Conservation (phyloP, 2,329 filamentous ascomycete genomes). For the Hyphodiscus sp. region DNA sequence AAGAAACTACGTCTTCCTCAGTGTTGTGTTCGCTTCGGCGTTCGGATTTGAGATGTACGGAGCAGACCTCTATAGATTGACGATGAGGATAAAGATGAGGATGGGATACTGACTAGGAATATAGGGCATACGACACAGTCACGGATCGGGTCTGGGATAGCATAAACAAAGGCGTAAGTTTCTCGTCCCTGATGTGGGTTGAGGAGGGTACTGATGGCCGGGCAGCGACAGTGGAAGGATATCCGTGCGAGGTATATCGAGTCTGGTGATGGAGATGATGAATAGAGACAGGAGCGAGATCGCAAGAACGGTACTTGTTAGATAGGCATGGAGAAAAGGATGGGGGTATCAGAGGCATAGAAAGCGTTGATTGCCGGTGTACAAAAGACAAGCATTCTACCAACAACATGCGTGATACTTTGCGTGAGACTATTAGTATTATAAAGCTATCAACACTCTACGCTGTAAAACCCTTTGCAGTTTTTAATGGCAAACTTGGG, state of each 20-base stretch:
- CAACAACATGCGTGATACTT: slow-evolving; percentile 3
- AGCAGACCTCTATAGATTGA: not conserved
- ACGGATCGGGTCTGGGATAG: slow-evolving; percentile 87
- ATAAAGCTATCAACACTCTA: not conserved
- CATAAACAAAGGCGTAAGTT: slow-evolving; percentile 84
- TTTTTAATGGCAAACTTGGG: not conserved
- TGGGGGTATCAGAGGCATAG: slow-evolving; percentile 1
- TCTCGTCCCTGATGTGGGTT: not conserved
- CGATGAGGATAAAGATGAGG: not conserved
- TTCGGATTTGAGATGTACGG: slow-evolving; percentile 93
- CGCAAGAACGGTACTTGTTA: not conserved
- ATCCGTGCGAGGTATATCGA: slow-evolving; percentile 86
- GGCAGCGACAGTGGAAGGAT: slow-evolving; percentile 98
- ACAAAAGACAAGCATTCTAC: slow-evolving; percentile 26
- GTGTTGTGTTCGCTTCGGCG: slow-evolving; percentile 75
- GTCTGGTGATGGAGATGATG: slow-evolving; percentile 60
- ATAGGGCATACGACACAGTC: slow-evolving; percentile 72
- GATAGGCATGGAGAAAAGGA: not conserved
- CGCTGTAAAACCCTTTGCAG: not conserved
- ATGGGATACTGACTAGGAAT: slow-evolving; percentile 10
- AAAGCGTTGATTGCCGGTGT: slow-evolving; percentile 19
- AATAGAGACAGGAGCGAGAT: slow-evolving; percentile 9
- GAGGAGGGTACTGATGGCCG: slow-evolving; percentile 28
- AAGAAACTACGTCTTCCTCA: slow-evolving; percentile 83
- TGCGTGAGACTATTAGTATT: not conserved